Base-by-base conservation (phyloP, 495 filamentous ascomycete species). In the Xylaria scruposa region DNA sequence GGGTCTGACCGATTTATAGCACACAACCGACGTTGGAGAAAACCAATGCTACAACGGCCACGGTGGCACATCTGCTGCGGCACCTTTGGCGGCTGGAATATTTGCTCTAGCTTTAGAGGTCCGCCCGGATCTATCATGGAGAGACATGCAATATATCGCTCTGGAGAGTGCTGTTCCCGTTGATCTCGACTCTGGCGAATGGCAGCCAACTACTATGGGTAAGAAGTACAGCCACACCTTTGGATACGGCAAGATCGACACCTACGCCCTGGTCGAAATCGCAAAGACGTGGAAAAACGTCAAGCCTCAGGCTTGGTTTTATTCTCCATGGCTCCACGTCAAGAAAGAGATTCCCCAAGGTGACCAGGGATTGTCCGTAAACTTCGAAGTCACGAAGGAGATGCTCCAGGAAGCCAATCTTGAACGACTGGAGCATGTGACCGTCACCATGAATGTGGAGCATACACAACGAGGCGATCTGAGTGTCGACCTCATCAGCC, bases 261-360 rank as follows among this genome's bases (percentile, higher is more conserved):
- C 91, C 12, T 97, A 90, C 77, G 89, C 91, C 36, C 88, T 97
- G 63, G 92, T 99, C 26, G 91, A 97, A 77, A 90, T 88, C 47
- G 95, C 96, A 68, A 95, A 93, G 83, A 89, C 85, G 1, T 97
- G 93, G 88, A 88, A 94, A 72, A 85, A 90, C 5, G 94, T 99
- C 61, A 99, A 99, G 79, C 97, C 97, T n/a, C 96, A 99, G 80
- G 91, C 93, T 12, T 99, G 97, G 97, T 95, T 87, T 79, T 91
- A 91, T 77, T 94, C 94, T 4, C 97, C 96, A 1, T 97, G 96
- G 93, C 85, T 97, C 68, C 92, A 94, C 73, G 93, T 98, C 72
- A 90, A 94, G 68, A 86, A 97, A 75, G 83, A 84, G 7, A 95
- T 99, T 73, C 97, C 96, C 10, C 90, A 99, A 80, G 97, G 97